These are phyloP conservation scores for Monilinia aucupariae DNA, from an alignment of 2,329 filamentous ascomycete genomes.

Conservation along the genomic window DNA sequence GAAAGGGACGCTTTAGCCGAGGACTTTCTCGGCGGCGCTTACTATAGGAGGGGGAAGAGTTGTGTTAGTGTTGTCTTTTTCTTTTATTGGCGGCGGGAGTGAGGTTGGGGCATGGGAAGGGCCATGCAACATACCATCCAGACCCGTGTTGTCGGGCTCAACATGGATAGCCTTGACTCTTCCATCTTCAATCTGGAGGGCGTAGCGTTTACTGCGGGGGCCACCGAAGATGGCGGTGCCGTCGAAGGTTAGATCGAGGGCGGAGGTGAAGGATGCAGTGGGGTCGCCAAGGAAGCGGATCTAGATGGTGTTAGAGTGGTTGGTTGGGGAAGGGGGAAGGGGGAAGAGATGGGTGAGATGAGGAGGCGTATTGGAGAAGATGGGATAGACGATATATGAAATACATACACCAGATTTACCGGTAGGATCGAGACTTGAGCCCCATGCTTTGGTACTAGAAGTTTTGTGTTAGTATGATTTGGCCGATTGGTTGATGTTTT, in stretches of 20 bases:
- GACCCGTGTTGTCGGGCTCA: constrained; percentile 83
- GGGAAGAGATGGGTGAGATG: constrained; percentile 78
- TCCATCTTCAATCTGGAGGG: constrained; percentile 74
- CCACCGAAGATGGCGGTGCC: constrained; percentile 52
- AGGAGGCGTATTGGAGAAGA: constrained; percentile 68
- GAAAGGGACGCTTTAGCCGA: constrained; percentile 33
- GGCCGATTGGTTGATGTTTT: neutral
- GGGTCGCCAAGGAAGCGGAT: constrained; percentile 88
- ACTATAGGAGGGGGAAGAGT: constrained; percentile 32
- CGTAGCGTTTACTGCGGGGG: constrained; percentile 80
- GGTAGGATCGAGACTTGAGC: constrained; percentile 66
- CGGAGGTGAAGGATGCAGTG: constrained; percentile 71
- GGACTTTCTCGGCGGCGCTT: constrained; percentile 45
- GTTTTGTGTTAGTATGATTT: neutral
- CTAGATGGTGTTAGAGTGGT: constrained; percentile 44
- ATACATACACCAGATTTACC: constrained; percentile 67
- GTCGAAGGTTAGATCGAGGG: constrained; percentile 60
- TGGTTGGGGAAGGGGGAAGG: constrained; percentile 64
- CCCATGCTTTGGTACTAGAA: constrained; percentile 83
- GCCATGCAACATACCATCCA: constrained; percentile 52
- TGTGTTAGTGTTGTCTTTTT: neutral
- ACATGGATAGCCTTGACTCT: constrained; percentile 76
- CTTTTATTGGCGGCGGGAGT: neutral
- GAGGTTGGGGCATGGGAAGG: neutral
- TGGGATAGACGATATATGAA: constrained; percentile 44